phyloP scores from a whole-genome alignment of 2,329 filamentous ascomycete genomes.

The Colletotrichum tropicale region DNA sequence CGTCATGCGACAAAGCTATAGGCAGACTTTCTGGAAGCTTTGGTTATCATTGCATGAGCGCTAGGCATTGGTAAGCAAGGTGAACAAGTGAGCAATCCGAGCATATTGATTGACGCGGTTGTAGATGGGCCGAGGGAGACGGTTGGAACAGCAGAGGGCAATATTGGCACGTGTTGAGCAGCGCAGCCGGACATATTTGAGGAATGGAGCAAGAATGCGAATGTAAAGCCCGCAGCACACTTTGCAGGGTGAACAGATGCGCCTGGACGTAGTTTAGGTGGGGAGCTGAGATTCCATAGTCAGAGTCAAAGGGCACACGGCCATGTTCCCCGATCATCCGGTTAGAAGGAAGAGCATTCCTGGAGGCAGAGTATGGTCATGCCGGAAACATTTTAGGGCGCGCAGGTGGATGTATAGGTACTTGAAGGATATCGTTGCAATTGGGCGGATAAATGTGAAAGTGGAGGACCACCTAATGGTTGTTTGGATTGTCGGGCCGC shows the following conservation, averaged over 20 bases:
- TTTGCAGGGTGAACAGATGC: neutral
- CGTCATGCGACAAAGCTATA: neutral
- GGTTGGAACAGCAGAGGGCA: neutral
- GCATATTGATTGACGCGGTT: neutral
- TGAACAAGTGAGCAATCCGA: neutral
- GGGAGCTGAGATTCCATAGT: neutral
- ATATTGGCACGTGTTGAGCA: neutral
- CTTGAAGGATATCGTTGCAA: conserved; percentile 12
- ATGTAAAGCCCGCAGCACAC: neutral
- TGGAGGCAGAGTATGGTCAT: neutral
- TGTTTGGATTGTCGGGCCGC: conserved; percentile 42
- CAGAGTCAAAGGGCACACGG: neutral
- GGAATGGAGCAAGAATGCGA: neutral
- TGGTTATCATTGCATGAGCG: neutral
- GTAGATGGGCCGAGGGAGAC: neutral
- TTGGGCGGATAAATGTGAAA: conserved; percentile 27
- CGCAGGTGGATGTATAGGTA: neutral
- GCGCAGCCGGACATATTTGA: neutral
- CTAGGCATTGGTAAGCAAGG: neutral
- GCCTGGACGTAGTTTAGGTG: neutral
- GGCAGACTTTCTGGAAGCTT: neutral
- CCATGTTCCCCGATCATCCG: neutral
- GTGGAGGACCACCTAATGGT: conserved; percentile 21
- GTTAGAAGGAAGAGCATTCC: neutral
- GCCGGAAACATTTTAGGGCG: neutral